These are phyloP conservation scores for Astrephomene gubernaculifera DNA, from an alignment of 139 green algal species.

Conservation along the genomic window DNA sequence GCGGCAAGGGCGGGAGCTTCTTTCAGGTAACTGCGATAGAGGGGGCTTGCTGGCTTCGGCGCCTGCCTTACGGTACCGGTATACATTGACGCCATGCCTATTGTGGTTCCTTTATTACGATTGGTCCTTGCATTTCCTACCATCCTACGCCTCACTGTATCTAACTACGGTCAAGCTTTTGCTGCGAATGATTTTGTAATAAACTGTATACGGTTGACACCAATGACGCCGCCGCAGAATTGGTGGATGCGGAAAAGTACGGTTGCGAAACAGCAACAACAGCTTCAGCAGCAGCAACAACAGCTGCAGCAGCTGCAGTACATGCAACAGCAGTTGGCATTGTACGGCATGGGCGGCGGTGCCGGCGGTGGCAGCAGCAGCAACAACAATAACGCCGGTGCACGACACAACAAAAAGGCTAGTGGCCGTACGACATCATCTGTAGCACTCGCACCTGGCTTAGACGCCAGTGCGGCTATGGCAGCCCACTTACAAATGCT, in stretches of 20 bases:
- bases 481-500: not conserved
- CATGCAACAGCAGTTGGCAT: no score
- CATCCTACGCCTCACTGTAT: not conserved
- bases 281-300: not conserved
- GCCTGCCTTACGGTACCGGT: not conserved
- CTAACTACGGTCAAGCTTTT: not conserved
- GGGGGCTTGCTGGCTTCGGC: no score
- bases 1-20: not conserved
- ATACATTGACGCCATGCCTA: not conserved
- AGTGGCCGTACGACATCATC: no score
- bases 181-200: not conserved
- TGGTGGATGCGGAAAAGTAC: conserved; percentile 6
- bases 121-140: not conserved
- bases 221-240: not conserved
- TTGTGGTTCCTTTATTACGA: not conserved
- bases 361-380: not conserved
- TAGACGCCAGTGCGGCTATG: not conserved
- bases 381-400: no score
- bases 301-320: not conserved
- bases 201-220: no score
- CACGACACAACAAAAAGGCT: no score
- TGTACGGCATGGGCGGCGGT: no score
- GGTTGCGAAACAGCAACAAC: not conserved
- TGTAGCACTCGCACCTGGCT: not conserved
- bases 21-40: not conserved